Conservation (phyloP, 2,329 filamentous ascomycete genomes). For the Hymenoscyphus linearis region DNA sequence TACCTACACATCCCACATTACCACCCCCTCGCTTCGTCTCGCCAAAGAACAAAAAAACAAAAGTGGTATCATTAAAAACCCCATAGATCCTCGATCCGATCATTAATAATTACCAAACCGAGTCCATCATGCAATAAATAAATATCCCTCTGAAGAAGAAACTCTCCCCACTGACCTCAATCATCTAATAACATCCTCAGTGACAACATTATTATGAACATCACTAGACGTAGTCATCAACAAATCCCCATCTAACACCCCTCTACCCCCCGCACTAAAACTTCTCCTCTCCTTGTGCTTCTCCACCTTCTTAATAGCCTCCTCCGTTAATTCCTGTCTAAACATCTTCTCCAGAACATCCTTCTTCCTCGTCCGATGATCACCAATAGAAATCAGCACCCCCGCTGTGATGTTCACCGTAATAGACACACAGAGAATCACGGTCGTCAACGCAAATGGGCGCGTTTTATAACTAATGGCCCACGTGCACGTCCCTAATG, state of each 20-base stretch:
- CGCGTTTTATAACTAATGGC: conserved; percentile 66
- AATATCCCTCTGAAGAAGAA: too few relatives aligned
- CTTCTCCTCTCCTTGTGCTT: conserved; percentile 29
- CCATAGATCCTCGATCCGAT: neutral
- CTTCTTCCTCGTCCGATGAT: conserved; percentile 75
- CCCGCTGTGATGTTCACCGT: conserved; percentile 73
- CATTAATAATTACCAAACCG: neutral
- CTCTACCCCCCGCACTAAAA: neutral
- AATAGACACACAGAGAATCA: conserved; percentile 75
- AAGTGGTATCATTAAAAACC: neutral
- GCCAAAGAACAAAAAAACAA: neutral
- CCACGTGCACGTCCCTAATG: conserved; percentile 74
- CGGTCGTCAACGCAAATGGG: conserved; percentile 68
- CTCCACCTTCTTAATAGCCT: conserved; percentile 46
- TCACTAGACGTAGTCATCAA: neutral
- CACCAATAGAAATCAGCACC: conserved; percentile 70
- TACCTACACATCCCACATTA: too few relatives aligned
- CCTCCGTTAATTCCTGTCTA: conserved; percentile 67
- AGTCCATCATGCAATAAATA: neutral
- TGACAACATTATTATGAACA: neutral
- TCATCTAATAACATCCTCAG: conserved; percentile 2
- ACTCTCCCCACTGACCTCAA: too few relatives aligned
- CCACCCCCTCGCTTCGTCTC: too few relatives aligned
- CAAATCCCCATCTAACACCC: neutral
- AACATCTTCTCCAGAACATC: conserved; percentile 74